Percentiles rank a stretch among this genome's conserved stretches.
These are phyloP conservation scores for Eucalyptus regnans DNA, from an alignment of 345 rosid species.

Conservation along the genomic window DNA sequence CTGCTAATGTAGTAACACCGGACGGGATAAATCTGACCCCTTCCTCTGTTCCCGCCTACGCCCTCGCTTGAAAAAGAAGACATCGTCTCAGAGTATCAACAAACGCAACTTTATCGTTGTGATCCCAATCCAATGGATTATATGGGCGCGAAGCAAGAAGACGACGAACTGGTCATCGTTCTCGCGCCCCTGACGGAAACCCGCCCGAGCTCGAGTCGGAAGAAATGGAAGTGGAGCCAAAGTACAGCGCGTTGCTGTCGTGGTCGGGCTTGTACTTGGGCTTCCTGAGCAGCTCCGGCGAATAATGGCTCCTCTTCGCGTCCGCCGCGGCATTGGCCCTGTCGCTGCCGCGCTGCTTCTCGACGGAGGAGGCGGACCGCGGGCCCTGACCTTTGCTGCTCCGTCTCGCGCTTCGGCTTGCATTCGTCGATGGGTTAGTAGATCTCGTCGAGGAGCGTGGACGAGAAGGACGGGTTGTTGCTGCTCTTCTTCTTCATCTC, in stretches of 20 bases:
- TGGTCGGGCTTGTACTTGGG: not conserved
- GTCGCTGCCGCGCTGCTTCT: not conserved
- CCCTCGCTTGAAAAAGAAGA: too few species aligned
- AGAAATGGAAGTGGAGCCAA: conserved; percentile 65
- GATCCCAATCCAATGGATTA: too few species aligned
- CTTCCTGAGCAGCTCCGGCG: conserved; percentile 3
- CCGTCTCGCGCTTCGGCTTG: not conserved
- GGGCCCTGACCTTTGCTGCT: too few species aligned
- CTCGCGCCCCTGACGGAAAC: conserved; percentile 28
- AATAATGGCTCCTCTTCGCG: not conserved
- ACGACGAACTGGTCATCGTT: conserved; percentile 10
- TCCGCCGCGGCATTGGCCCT: conserved; percentile 1
- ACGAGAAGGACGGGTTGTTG: conserved; percentile 73
- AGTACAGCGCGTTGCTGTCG: conserved; percentile 33
- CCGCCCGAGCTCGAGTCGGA: conserved; percentile 68
- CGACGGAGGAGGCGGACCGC: too few species aligned
- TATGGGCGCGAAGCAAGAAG: conserved; percentile 19
- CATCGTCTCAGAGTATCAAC: too few species aligned
- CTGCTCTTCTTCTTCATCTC: not conserved
- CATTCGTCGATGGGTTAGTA: conserved; percentile 56
- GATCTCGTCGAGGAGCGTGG: conserved; percentile 77
- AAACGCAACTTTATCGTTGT: too few species aligned
- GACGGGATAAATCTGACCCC: too few species aligned
- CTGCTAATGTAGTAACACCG: too few species aligned
- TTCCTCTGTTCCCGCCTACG: too few species aligned